A percentile compares a stretch with the other conserved stretches of the same genome.
Evolutionary conservation across 306 rosid genomes (phyloP).

Genomic region (Inga laurina): DNA sequence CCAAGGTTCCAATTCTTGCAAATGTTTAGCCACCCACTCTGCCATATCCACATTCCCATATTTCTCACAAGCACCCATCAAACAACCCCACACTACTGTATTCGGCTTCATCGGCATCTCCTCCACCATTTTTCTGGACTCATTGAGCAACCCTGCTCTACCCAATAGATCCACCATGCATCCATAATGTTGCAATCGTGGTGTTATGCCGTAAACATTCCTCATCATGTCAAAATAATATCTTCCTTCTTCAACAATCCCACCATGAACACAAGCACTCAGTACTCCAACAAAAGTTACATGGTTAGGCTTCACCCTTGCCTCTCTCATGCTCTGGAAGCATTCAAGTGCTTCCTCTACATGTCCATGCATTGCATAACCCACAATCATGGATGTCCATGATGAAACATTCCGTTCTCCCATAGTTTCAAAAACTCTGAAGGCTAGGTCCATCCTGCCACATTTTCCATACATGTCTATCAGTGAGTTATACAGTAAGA

Average conservation of each 20-base stretch:
- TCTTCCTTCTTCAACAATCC: slow-evolving; percentile 66
- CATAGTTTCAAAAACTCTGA: slow-evolving; percentile 57
- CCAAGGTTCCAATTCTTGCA: slow-evolving; percentile 76
- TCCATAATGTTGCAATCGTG: slow-evolving; percentile 71
- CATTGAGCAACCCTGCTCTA: slow-evolving; percentile 69
- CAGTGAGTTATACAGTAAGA: slow-evolving; percentile 64
- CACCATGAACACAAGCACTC: slow-evolving; percentile 82
- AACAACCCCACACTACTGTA: slow-evolving; percentile 68
- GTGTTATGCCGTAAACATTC: slow-evolving; percentile 52
- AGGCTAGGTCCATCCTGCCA: slow-evolving; percentile 75
- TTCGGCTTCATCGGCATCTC: slow-evolving; percentile 83
- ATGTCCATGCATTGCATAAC: slow-evolving; percentile 77
- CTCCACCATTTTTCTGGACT: slow-evolving; percentile 66
- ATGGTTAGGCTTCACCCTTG: slow-evolving; percentile 63
- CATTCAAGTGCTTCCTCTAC: slow-evolving; percentile 66
- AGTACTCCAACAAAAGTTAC: slow-evolving; percentile 75
- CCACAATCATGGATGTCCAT: slow-evolving; percentile 87
- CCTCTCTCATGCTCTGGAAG: slow-evolving; percentile 61
- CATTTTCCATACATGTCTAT: slow-evolving; percentile 89
- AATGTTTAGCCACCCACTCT: slow-evolving; percentile 78
- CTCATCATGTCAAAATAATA: slow-evolving; percentile 69
- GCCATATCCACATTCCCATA: slow-evolving; percentile 73
- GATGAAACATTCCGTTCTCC: slow-evolving; percentile 58
- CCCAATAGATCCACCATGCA: slow-evolving; percentile 83
- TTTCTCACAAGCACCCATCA: slow-evolving; percentile 87